phyloP scores from a whole-genome alignment of 2,329 filamentous ascomycete genomes.

The Akanthomyces uredinophilus region DNA sequence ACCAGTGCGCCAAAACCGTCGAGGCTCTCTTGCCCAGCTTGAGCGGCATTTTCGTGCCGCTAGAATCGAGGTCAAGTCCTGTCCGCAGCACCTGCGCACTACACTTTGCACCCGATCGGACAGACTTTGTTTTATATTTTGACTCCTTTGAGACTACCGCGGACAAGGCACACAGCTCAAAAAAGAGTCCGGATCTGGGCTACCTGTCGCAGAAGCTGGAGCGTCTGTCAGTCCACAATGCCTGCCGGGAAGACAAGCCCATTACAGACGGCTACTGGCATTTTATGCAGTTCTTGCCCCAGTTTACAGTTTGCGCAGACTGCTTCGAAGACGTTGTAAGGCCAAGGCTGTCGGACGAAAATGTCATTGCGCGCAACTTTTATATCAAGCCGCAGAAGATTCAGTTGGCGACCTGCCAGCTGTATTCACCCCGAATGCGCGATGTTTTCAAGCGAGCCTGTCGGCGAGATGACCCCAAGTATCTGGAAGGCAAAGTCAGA shows the following conservation, averaged over 20 bases:
- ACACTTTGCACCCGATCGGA: slow-evolving; percentile 48
- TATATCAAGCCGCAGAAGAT: slow-evolving; percentile 55
- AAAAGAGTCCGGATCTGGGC: slow-evolving; percentile 49
- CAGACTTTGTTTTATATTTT: slow-evolving; percentile 55
- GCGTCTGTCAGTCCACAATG: slow-evolving; percentile 50
- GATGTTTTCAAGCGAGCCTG: slow-evolving; percentile 65
- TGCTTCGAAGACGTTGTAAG: slow-evolving; percentile 79
- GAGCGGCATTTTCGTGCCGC: slow-evolving; percentile 57
- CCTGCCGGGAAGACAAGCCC: slow-evolving; percentile 62
- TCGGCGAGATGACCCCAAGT: slow-evolving; percentile 59
- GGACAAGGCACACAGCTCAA: slow-evolving; percentile 42
- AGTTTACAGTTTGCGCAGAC: slow-evolving; percentile 80
- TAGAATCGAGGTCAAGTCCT: slow-evolving; percentile 41
- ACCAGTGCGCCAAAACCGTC: slow-evolving; percentile 65
- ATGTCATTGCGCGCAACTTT: slow-evolving; percentile 60
- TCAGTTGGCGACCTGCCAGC: slow-evolving; percentile 59
- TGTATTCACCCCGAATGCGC: slow-evolving; percentile 78
- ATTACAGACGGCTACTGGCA: slow-evolving; percentile 67
- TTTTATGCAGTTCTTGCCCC: slow-evolving; percentile 66
- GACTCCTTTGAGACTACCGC: slow-evolving; percentile 55
- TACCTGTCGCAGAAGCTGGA: slow-evolving; percentile 60
- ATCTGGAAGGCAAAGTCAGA: slow-evolving; percentile 52
- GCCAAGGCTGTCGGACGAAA: slow-evolving; percentile 53
- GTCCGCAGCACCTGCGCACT: slow-evolving; percentile 62
- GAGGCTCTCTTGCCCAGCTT: slow-evolving; percentile 70